Percentiles rank a stretch among this genome's conserved stretches.
Conservation (phyloP, 176 grass and related monocot genomes). For the Ampelocalamus luodianensis region DNA sequence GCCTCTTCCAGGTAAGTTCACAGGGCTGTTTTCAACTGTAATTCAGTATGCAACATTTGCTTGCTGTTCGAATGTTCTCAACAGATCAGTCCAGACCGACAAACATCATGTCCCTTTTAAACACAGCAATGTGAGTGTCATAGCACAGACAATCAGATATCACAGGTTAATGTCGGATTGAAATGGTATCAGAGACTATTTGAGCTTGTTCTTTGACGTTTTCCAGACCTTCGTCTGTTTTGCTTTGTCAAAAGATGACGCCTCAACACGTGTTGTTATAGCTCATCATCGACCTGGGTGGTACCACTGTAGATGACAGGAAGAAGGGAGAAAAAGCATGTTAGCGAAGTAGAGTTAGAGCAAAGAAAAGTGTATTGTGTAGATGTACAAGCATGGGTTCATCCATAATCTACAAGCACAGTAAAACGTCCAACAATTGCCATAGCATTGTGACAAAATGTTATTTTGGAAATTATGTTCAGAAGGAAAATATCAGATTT, state of each 20-base stretch:
- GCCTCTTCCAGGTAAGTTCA: not conserved
- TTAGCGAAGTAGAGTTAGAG: not conserved
- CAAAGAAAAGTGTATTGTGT: not conserved
- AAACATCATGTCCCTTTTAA: not conserved
- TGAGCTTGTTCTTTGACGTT: not conserved
- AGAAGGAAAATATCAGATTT: too few species aligned
- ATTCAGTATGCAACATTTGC: too few species aligned
- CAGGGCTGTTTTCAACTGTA: not conserved
- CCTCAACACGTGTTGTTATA: not conserved
- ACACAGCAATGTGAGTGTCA: not conserved
- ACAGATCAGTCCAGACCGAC: not conserved
- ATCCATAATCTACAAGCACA: too few species aligned
- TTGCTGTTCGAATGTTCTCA: not conserved
- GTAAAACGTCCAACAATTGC: too few species aligned
- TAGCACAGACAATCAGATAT: not conserved
- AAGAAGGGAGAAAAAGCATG: not conserved
- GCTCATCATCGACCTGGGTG: conserved; percentile 32
- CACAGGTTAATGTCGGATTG: not conserved
- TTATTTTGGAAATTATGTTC: too few species aligned
- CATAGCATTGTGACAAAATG: too few species aligned
- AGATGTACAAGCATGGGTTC: not conserved
- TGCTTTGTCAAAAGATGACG: not conserved
- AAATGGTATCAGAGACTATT: not conserved
- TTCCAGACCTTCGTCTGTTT: not conserved
- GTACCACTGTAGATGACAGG: conserved; percentile 27